These are phyloP conservation scores for Annulohypoxylon stygium DNA, from an alignment of 495 filamentous ascomycete species.

Conservation along the genomic window DNA sequence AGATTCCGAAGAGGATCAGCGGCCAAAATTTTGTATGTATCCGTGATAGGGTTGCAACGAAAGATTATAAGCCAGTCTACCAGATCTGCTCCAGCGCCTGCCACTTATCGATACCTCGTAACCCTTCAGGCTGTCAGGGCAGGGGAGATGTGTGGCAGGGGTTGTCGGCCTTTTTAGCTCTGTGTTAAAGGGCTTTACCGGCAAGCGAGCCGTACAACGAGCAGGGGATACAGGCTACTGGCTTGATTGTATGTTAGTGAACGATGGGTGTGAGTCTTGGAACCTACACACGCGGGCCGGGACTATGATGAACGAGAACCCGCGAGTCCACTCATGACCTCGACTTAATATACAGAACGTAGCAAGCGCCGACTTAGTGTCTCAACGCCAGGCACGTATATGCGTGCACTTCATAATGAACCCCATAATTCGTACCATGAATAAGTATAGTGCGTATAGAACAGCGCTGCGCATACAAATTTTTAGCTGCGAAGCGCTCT, in stretches of 20 bases:
- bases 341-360: slow-evolving; percentile 53
- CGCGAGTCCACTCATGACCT: slow-evolving; percentile 49
- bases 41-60: slow-evolving; percentile 44
- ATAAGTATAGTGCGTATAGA: slow-evolving; percentile 32
- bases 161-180: slow-evolving; percentile 46
- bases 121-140: slow-evolving; percentile 32
- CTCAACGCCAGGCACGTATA: slow-evolving; percentile 45
- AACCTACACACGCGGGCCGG: slow-evolving; percentile 48
- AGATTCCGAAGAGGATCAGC: slow-evolving; percentile 41
- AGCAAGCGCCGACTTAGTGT: slow-evolving; percentile 48
- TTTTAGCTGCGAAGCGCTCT: slow-evolving; percentile 30
- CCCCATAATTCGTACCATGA: slow-evolving; percentile 47
- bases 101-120: slow-evolving; percentile 34
- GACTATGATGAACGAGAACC: slow-evolving; percentile 41
- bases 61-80: slow-evolving; percentile 37
- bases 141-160: slow-evolving; percentile 42
- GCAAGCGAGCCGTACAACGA: slow-evolving; percentile 43
- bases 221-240: slow-evolving; percentile 32
- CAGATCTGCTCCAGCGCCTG: slow-evolving; percentile 42
- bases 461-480: slow-evolving; percentile 27
- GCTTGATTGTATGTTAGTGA: slow-evolving; percentile 17
- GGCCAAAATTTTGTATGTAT: slow-evolving; percentile 42
- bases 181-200: slow-evolving; percentile 41
- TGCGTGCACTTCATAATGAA: slow-evolving; percentile 43
- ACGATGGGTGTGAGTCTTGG: slow-evolving; percentile 42